These are phyloP conservation scores for Metschnikowia proteae DNA, from an alignment of 805 yeast species.

Conservation along the genomic window DNA sequence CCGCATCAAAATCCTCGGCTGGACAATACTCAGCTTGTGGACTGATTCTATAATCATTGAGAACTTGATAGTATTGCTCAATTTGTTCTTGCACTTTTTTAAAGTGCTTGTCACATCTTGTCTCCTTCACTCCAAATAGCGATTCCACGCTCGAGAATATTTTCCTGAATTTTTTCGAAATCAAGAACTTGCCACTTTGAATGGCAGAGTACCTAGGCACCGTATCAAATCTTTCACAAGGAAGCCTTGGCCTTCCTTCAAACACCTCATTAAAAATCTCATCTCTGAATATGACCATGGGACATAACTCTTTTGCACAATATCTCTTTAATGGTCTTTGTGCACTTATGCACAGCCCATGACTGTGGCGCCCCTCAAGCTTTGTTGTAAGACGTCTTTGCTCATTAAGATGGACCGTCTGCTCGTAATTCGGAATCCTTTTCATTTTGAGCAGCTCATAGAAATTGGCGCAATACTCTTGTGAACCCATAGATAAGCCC, in stretches of 20 bases:
- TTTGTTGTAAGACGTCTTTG: neutral
- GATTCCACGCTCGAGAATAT: neutral
- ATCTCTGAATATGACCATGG: neutral
- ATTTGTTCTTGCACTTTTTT: neutral
- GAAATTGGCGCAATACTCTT: neutral
- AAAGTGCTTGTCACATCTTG: neutral
- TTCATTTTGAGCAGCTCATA: slow-evolving; percentile 1
- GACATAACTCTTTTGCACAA: neutral
- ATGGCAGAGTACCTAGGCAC: neutral
- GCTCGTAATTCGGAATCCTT: neutral
- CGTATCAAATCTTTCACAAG: neutral
- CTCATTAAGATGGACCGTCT: neutral
- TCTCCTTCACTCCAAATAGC: neutral
- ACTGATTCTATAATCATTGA: neutral
- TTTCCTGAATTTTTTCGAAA: neutral
- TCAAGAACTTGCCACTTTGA: neutral
- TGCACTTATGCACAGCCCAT: neutral
- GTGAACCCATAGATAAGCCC: neutral
- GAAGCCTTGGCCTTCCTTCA: neutral
- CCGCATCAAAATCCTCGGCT: neutral
- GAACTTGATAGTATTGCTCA: neutral
- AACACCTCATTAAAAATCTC: neutral
- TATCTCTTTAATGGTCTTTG: slow-evolving; percentile 1
- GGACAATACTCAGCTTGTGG: neutral
- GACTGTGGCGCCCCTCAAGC: neutral